A percentile compares a stretch with the other conserved stretches of the same genome.
Conservation (phyloP, 441 rosid species). For the Corymbia calophylla region DNA sequence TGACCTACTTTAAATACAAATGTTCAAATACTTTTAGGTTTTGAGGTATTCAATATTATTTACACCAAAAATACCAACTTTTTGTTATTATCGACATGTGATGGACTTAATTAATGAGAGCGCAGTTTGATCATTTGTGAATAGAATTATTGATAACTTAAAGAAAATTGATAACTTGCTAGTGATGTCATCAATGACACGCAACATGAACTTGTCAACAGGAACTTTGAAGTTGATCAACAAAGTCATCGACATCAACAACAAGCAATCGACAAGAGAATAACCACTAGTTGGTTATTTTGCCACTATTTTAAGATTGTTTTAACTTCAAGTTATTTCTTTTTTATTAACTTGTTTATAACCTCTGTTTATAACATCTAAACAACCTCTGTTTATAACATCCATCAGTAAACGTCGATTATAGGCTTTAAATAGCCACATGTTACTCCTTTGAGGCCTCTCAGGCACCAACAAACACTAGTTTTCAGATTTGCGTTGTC, state of each 20-base stretch:
- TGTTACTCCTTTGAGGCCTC: rapidly evolving
- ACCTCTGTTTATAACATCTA: too few species aligned
- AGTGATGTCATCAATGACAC: not conserved
- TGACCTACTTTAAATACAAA: not conserved
- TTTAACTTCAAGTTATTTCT: too few species aligned
- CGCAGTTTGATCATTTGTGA: not conserved
- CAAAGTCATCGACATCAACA: not conserved
- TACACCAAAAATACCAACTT: rapidly evolving
- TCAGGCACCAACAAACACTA: not conserved
- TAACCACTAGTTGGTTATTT: not conserved
- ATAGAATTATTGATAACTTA: too few species aligned
- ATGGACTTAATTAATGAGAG: not conserved
- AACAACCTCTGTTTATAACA: too few species aligned
- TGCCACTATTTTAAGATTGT: not conserved
- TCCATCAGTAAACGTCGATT: not conserved
- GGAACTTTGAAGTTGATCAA: not conserved
- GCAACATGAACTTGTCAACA: not conserved
- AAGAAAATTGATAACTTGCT: not conserved
- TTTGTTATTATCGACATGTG: not conserved
- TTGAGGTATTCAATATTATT: not conserved
- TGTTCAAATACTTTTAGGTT: not conserved
- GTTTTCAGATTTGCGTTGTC: too few species aligned
- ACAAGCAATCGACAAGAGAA: not conserved
- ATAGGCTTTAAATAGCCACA: not conserved
- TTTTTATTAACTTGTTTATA: not conserved